These are phyloP conservation scores for Fusarium sp. DNA, from an alignment of 2,329 filamentous ascomycete species.

Conservation along the genomic window DNA sequence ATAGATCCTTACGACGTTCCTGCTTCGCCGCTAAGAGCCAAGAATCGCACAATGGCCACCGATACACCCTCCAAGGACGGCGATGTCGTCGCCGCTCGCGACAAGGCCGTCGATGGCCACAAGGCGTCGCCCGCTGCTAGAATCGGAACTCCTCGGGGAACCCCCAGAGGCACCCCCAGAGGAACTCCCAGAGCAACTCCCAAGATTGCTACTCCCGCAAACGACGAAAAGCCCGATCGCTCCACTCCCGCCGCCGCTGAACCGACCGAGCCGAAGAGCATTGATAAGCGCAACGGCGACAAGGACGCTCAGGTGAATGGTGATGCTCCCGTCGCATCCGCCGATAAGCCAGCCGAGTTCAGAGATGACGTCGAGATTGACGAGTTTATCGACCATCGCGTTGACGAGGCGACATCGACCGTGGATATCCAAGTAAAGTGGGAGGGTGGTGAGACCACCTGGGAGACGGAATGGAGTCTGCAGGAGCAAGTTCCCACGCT, in stretches of 20 bases:
- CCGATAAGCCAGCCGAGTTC: constrained; percentile 3
- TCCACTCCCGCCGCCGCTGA: neutral
- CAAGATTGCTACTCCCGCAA: constrained; percentile 18
- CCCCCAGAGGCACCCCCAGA: constrained; percentile 3
- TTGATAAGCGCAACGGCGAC: constrained; percentile 14
- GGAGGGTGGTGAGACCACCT: constrained; percentile 40
- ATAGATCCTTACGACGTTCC: constrained; percentile 44
- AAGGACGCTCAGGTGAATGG: constrained; percentile 23
- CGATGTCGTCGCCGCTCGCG: constrained; percentile 27
- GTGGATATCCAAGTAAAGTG: constrained; percentile 42
- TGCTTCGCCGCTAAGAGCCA: constrained; percentile 27
- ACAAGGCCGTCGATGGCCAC: constrained; percentile 15
- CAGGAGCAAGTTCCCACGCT: constrained; percentile 42
- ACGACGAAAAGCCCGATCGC: constrained; percentile 10
- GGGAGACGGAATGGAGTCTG: constrained; percentile 45
- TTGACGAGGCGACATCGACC: constrained; percentile 38
- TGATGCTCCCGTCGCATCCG: neutral
- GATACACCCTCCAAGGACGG: constrained; percentile 30
- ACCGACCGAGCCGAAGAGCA: neutral
- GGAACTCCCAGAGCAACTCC: constrained; percentile 11
- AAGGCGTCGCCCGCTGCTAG: constrained; percentile 24
- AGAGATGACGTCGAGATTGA: constrained; percentile 41
- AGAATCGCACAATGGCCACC: constrained; percentile 18
- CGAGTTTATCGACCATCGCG: constrained; percentile 33
- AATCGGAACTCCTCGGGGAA: constrained; percentile 22